Conservation (phyloP, 169 alveolate genomes). For the Cryptosporidium sp. region DNA sequence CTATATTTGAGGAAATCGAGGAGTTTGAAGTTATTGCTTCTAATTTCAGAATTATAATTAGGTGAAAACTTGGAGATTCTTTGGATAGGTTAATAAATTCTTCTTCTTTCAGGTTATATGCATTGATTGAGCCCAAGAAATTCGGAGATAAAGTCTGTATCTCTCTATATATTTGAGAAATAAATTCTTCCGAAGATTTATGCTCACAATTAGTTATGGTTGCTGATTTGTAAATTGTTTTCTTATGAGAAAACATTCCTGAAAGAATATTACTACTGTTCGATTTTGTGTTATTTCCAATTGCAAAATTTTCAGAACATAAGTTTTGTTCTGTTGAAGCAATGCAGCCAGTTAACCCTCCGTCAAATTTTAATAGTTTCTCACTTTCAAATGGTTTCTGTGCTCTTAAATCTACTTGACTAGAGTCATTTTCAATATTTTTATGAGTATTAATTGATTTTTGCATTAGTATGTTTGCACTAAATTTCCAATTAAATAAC, state of each 20-base stretch:
- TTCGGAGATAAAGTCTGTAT: conserved; percentile 22
- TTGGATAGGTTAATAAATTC: not conserved
- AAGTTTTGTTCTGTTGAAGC: not conserved
- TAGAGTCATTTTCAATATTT: not conserved
- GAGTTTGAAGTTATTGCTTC: conserved; percentile 17
- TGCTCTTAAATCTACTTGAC: not conserved
- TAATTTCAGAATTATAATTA: conserved; percentile 20
- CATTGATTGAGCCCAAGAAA: conserved; percentile 6
- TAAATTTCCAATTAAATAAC: conserved; percentile 26
- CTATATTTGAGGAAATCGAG: conserved; percentile 25
- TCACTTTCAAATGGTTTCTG: not conserved
- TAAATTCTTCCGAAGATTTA: conserved; percentile 21
- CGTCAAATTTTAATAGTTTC: not conserved
- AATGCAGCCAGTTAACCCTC: conserved; percentile 7
- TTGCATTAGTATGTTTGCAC: conserved; percentile 3
- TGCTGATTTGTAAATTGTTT: not conserved
- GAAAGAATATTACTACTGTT: not conserved
- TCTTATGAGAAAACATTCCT: not conserved
- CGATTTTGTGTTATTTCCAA: too few species aligned
- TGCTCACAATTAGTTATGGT: not conserved
- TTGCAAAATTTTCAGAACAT: not conserved
- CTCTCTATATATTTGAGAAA: conserved; percentile 34
- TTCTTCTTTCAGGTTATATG: conserved; percentile 3
- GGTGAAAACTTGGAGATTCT: not conserved
- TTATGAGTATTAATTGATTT: not conserved